These are phyloP conservation scores for Calocera viscosa DNA, from an alignment of 768 basidiomycete genomes.

Conservation along the genomic window DNA sequence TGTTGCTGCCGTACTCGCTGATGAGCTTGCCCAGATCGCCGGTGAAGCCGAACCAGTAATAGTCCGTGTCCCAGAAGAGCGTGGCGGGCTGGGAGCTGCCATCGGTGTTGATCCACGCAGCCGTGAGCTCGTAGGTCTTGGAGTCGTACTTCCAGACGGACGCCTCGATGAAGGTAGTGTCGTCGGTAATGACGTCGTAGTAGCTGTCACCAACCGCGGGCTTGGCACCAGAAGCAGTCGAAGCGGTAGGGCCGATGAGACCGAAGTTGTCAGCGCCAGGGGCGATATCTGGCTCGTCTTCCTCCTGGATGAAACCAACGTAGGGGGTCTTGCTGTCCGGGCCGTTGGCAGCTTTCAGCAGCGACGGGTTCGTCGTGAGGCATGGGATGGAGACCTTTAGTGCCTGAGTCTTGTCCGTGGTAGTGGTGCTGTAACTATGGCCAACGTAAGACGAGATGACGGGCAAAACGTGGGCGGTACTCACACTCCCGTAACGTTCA, in stretches of 20 bases:
- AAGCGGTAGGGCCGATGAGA: not conserved
- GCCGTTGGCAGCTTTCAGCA: not conserved
- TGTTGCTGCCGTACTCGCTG: constrained; percentile 3
- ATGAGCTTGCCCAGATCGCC: constrained; percentile 5
- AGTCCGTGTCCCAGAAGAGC: constrained; percentile 6
- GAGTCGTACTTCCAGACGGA: constrained; percentile 2
- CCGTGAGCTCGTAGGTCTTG: not conserved
- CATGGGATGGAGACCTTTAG: constrained; percentile 2
- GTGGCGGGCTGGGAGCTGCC: not conserved
- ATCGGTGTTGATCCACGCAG: constrained; percentile 4
- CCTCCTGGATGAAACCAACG: constrained; percentile 5
- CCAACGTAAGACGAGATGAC: not conserved
- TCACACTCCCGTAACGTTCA: constrained; percentile 2
- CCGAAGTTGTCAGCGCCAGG: not conserved
- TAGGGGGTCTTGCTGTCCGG: not conserved
- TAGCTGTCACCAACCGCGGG: constrained; percentile 2
- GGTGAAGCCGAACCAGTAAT: constrained; percentile 6
- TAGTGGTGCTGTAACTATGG: constrained; percentile 2
- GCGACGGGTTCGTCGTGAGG: not conserved
- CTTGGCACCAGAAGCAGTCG: not conserved
- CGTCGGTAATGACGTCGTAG: constrained; percentile 5
- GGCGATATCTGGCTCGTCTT: constrained; percentile 1
- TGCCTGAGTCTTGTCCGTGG: not conserved
- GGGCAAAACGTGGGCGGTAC: not conserved
- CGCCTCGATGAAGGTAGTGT: not conserved